phyloP scores from a whole-genome alignment of 768 basidiomycete genomes.

The Termitomyces sp. region DNA sequence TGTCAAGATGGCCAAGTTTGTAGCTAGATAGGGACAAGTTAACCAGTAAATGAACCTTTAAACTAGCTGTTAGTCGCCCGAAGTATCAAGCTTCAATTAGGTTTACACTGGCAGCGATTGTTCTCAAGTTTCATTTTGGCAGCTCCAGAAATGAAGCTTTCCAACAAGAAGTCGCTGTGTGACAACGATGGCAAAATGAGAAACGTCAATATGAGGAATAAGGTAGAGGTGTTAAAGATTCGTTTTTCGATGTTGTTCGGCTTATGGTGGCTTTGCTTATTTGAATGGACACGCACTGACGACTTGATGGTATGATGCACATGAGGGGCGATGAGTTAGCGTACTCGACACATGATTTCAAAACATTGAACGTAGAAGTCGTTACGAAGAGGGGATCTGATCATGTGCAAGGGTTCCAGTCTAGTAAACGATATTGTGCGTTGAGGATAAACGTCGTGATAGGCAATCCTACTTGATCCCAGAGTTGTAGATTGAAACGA shows the following conservation, averaged over 20 bases:
- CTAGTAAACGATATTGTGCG: background rate
- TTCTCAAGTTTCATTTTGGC: background rate
- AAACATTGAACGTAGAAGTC: too few relatives aligned
- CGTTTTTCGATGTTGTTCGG: background rate
- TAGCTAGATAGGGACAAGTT: too few relatives aligned
- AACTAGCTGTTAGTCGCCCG: background rate
- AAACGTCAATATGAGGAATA: background rate
- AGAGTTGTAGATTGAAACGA: background rate
- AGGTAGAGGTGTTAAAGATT: background rate
- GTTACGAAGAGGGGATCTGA: too few relatives aligned
- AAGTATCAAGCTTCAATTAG: background rate
- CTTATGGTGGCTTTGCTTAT: background rate
- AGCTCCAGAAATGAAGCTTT: background rate
- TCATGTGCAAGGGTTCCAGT: too few relatives aligned
- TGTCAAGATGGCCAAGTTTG: too few relatives aligned
- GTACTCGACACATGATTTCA: too few relatives aligned
- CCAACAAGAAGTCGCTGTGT: background rate
- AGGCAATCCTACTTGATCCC: background rate
- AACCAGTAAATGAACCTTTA: too few relatives aligned
- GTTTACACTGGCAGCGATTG: background rate
- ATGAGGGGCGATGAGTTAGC: too few relatives aligned
- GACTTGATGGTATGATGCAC: too few relatives aligned
- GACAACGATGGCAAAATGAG: background rate
- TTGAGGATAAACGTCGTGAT: background rate
- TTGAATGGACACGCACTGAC: too few relatives aligned